phyloP scores from a whole-genome alignment of 805 yeast species.

The Lipomyces anomalus region DNA sequence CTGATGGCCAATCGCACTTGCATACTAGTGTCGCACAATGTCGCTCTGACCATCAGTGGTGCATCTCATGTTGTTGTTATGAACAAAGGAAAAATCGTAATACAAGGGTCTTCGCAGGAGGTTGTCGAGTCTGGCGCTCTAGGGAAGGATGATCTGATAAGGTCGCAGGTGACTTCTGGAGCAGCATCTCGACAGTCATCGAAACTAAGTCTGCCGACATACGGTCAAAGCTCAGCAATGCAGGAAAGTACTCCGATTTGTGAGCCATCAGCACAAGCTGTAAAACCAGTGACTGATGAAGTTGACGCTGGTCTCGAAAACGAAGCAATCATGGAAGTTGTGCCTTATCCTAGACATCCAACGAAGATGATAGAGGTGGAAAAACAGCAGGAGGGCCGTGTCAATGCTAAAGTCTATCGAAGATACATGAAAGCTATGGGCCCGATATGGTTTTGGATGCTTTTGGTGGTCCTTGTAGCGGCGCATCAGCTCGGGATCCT shows the following conservation, averaged over 20 bases:
- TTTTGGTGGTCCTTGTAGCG: slow-evolving; percentile 46
- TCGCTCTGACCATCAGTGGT: slow-evolving; percentile 74
- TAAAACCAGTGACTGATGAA: too few relatives aligned
- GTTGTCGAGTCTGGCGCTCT: slow-evolving; percentile 64
- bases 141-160: slow-evolving; percentile 80
- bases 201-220: slow-evolving; percentile 23
- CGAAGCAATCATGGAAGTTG: slow-evolving; percentile 26
- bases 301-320: slow-evolving; percentile 32
- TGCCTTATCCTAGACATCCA: slow-evolving; percentile 34
- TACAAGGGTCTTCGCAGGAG: slow-evolving; percentile 70
- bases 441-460: slow-evolving; percentile 47
- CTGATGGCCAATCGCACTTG: slow-evolving; percentile 83
- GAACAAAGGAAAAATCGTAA: slow-evolving; percentile 75
- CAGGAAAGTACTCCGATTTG: slow-evolving; percentile 35
- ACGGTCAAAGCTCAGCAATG: slow-evolving; percentile 40
- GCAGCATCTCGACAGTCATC: slow-evolving; percentile 19
- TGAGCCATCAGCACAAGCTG: slow-evolving; percentile 29
- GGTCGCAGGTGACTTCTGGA: slow-evolving; percentile 27
- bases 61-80: slow-evolving; percentile 76
- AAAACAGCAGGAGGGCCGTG: slow-evolving; percentile 77
- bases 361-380: slow-evolving; percentile 77
- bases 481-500: slow-evolving; percentile 56
- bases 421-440: slow-evolving; percentile 70
- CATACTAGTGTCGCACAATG: slow-evolving; percentile 87
- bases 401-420: slow-evolving; percentile 66